Conservation (phyloP, 2,329 filamentous ascomycete species). For the Claviceps sp. region DNA sequence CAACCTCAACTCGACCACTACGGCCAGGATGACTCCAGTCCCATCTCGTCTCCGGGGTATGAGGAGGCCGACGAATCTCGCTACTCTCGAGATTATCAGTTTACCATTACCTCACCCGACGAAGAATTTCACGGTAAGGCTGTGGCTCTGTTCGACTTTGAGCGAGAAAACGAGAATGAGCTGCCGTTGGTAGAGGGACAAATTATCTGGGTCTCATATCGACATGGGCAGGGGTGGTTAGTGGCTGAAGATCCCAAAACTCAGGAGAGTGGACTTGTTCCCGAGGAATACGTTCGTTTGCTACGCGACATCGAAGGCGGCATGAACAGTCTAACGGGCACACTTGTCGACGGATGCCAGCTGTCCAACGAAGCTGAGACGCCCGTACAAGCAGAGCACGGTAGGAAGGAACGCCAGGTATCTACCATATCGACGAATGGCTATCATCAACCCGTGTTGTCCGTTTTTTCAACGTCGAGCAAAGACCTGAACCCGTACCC, state of each 20-base stretch:
- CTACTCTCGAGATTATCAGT: constrained; percentile 85
- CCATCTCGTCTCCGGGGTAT: constrained; percentile 44
- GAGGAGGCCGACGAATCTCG: constrained; percentile 57
- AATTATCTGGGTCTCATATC: constrained; percentile 90
- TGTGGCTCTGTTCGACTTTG: constrained; percentile 90
- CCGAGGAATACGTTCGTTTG: constrained; percentile 89
- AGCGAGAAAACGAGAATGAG: constrained; percentile 92
- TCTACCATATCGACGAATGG: constrained; percentile 39
- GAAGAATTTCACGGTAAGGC: constrained; percentile 97
- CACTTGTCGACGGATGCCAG: constrained; percentile 38
- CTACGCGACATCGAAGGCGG: constrained; percentile 89
- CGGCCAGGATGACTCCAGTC: constrained; percentile 40
- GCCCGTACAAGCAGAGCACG: constrained; percentile 47
- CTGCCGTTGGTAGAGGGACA: constrained; percentile 85
- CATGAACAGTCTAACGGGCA: constrained; percentile 57
- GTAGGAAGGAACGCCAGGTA: constrained; percentile 30
- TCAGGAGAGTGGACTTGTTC: constrained; percentile 85
- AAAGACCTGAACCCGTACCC: constrained; percentile 57
- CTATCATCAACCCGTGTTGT: constrained; percentile 56
- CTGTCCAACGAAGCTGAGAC: constrained; percentile 44
- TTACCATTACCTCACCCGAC: constrained; percentile 87
- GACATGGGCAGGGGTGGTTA: constrained; percentile 93
- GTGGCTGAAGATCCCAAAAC: constrained; percentile 94
- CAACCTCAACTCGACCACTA: constrained; percentile 36
- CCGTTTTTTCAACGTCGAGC: constrained; percentile 57